Evolutionary conservation across 2,329 filamentous ascomycete species (phyloP).

Genomic region (Exophiala viscosa): DNA sequence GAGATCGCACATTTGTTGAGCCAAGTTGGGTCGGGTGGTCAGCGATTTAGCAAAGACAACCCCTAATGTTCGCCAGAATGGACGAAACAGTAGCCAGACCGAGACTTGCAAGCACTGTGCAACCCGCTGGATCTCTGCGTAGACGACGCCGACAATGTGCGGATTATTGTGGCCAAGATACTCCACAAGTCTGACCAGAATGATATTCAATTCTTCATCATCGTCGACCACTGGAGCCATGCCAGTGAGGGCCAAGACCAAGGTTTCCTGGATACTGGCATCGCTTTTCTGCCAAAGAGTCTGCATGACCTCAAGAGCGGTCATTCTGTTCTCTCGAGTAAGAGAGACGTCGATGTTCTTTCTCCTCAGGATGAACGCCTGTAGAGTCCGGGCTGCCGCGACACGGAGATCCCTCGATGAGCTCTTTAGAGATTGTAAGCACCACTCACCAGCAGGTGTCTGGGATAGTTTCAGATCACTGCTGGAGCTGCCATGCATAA

Average conservation of each 20-base stretch:
- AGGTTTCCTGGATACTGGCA: constrained; percentile 71
- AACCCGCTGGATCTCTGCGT: constrained; percentile 69
- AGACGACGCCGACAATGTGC: constrained; percentile 74
- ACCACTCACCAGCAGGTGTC: constrained; percentile 72
- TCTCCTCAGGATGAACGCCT: constrained; percentile 57
- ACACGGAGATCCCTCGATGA: constrained; percentile 81
- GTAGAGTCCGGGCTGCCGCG: constrained; percentile 67
- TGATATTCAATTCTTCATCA: constrained; percentile 80
- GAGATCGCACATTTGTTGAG: constrained; percentile 74
- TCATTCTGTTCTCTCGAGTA: constrained; percentile 62
- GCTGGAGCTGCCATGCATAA: constrained; percentile 61
- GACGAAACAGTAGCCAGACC: constrained; percentile 68
- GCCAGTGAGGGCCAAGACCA: constrained; percentile 81
- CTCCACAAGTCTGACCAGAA: constrained; percentile 76
- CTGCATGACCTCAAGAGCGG: constrained; percentile 67
- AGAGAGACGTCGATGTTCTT: constrained; percentile 46
- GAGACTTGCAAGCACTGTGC: constrained; percentile 62
- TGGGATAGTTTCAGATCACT: constrained; percentile 63
- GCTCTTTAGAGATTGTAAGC: constrained; percentile 74
- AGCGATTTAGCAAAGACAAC: constrained; percentile 80
- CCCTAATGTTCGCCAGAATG: constrained; percentile 84
- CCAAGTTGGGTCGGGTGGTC: constrained; percentile 73
- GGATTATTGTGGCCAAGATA: constrained; percentile 81
- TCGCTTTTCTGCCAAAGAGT: constrained; percentile 67
- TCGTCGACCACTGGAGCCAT: constrained; percentile 73